Evolutionary conservation across 2,329 filamentous ascomycete genomes (phyloP), one percentile per base, ranked within the genome.

Genomic region (Fusarium austroafricanum): DNA sequence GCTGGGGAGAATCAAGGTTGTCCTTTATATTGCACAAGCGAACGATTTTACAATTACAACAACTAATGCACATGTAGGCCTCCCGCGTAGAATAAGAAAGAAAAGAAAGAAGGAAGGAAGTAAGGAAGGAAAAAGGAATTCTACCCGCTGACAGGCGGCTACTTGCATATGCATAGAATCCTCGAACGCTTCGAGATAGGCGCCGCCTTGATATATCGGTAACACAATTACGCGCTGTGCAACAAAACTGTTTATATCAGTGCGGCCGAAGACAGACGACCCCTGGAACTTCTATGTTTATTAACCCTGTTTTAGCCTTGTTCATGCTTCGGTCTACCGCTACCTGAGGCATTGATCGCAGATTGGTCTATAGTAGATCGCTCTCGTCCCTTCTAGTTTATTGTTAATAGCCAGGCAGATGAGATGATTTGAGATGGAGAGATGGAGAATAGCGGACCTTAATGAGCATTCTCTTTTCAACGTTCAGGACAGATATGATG

Each of bases 261-360:
- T 35, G 35, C 35, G 31, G 26, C 40, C 45, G 28, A 38, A 38
- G 39, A 42, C 28, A 40, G 23, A 43, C 57, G 23, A 52, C 28
- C 58, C 52, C 47, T 61, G 39, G 44, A 35, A 44, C 26, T 44
- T 44, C 26, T 52, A 31, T 52, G 49, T 52, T 52, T 44, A 52
- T 31, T 44, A 52, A 43, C 37, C 6, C 23, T 44, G 26, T 44
- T 31, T 44, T 52, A 45, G 55, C 51, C 50, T 57, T 42, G 47
- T 50, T 51, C 44, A 62, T 54, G 37, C 43, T 37, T 67, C 26
- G 47, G 52, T 38, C 46, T 40, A 53, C 23, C 44, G 17, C 58
- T 37, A 61, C 46, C 33, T 61, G 33, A 70, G 66, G 61, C 61
- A 70, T 69, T 67, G 66, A 52, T 40, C 66, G 33, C 47, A 29